Conservation (phyloP, 164 flowering plant species). For the Cinnamomum chago region DNA sequence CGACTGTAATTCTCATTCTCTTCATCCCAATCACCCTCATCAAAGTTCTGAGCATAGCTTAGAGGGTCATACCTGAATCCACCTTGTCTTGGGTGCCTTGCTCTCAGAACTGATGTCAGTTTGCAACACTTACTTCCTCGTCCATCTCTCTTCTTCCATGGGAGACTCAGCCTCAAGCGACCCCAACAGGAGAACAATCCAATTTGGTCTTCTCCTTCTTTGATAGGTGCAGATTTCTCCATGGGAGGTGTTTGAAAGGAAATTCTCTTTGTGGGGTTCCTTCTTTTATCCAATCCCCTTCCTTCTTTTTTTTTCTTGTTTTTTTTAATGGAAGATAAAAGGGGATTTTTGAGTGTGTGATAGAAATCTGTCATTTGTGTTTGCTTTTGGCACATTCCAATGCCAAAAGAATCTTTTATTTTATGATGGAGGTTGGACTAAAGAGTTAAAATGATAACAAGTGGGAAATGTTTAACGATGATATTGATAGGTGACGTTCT, state of each 20-base stretch:
- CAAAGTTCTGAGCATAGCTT: conserved; percentile 57
- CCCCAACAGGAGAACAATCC: conserved; percentile 36
- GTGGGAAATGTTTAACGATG: too few relatives aligned
- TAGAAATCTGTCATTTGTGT: background rate
- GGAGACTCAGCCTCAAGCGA: conserved; percentile 28
- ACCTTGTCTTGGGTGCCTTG: conserved; percentile 9
- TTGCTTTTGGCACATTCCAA: background rate
- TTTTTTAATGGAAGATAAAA: background rate
- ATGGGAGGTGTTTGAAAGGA: background rate
- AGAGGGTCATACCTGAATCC: conserved; percentile 41
- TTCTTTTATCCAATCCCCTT: background rate
- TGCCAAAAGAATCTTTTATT: background rate
- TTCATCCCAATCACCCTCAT: conserved; percentile 34
- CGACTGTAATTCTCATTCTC: conserved; percentile 16
- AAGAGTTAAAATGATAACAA: too few relatives aligned
- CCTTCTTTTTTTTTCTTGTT: background rate
- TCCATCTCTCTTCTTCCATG: conserved; percentile 18
- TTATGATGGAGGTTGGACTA: too few relatives aligned
- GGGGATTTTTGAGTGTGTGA: background rate
- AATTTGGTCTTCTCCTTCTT: conserved; percentile 4
- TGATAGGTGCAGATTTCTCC: conserved; percentile 6
- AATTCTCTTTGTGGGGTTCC: background rate
- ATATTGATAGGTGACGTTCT: too few relatives aligned
- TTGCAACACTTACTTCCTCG: conserved; percentile 1
- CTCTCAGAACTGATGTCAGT: conserved; percentile 8